phyloP scores from a whole-genome alignment of 2,329 filamentous ascomycete species.

The Apiospora pterosperma region DNA sequence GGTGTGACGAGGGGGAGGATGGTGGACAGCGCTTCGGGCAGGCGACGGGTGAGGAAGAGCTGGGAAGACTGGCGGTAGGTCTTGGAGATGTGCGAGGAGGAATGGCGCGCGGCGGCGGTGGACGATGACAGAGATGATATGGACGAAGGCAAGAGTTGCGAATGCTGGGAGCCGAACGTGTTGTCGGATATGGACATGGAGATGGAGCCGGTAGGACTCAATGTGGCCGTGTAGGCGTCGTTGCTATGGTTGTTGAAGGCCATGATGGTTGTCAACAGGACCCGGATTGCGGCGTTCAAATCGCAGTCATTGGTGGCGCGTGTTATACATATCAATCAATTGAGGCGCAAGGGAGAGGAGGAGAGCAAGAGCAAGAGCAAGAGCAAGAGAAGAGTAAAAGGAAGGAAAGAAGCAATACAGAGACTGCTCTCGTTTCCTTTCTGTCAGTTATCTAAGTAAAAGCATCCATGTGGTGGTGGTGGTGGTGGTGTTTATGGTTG shows the following conservation, averaged over 20 bases:
- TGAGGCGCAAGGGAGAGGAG: background rate
- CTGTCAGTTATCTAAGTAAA: background rate
- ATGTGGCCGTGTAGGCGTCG: constrained; percentile 38
- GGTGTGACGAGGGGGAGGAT: constrained; percentile 78
- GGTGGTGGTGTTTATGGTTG: background rate
- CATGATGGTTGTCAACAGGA: constrained; percentile 27
- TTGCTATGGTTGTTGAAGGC: constrained; percentile 30
- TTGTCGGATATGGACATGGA: constrained; percentile 10
- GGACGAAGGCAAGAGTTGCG: constrained; percentile 34
- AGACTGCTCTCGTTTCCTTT: background rate
- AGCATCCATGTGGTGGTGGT: background rate
- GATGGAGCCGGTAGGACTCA: constrained; percentile 42
- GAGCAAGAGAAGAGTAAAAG: background rate
- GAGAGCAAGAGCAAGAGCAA: background rate
- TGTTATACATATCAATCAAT: background rate
- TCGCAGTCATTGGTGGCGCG: background rate
- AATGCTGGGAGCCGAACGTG: constrained; percentile 37
- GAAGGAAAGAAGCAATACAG: background rate
- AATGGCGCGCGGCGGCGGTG: constrained; percentile 54
- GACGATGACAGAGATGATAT: constrained; percentile 67
- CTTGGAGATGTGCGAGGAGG: constrained; percentile 76
- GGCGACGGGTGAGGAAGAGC: constrained; percentile 87
- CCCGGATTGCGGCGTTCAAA: background rate
- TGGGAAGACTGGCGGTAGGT: constrained; percentile 92
- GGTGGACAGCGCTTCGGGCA: constrained; percentile 84